Base-by-base conservation (phyloP, 2,329 filamentous ascomycete species). In the Gyromitra esculenta region DNA sequence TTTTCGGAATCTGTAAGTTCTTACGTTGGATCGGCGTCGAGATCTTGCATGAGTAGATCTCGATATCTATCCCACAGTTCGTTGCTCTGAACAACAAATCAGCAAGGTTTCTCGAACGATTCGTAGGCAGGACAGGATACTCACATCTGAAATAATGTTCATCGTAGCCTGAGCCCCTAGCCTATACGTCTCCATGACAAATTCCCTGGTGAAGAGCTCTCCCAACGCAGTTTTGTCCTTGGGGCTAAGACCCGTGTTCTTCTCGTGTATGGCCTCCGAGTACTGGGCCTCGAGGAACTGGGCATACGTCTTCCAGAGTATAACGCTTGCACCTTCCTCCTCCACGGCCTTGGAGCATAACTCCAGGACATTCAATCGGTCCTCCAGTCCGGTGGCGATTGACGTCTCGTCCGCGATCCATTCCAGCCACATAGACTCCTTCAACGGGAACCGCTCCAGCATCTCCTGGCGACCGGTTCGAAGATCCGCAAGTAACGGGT, bases 41-140 rank as follows among this genome's bases (percentile, higher is more conserved):
- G 86, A 79, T 92, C 88, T 79, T 92, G 88, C 82, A 91, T 86
- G 82, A 94, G 87, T 60, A 93, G 87, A 69, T 90, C 89, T 56
- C 93, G 86, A 87, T 92, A 95, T 79, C 90, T 89, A 81, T 94
- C 89, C 92, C 92, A 96, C 9, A 96, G 87, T 73, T 89, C 84
- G 82, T 94, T 90, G 81, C 92, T 95, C 78, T 80, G 69, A 48
- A 72, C 68, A 43, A 69, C 60, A 60, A 31, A 73, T 77, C 43
- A 77, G 59, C 25, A 37, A 41, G 3, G n/a, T 62, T 35, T 65
- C 9, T 45, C 37, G 11, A n/a, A 50, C 43, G 54, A 45, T 45
- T 60, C 1, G 18, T 43, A 65, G 48, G 50, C 18, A 63, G n/a
- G 45, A 60, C 15, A 48, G 48, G 18, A 48, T 41, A 77, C 79